A percentile compares a stretch with the other conserved stretches of the same genome.
These are phyloP conservation scores for Ustilago hordei DNA, from an alignment of 1,284 basidiomycete genomes.

Conservation along the genomic window DNA sequence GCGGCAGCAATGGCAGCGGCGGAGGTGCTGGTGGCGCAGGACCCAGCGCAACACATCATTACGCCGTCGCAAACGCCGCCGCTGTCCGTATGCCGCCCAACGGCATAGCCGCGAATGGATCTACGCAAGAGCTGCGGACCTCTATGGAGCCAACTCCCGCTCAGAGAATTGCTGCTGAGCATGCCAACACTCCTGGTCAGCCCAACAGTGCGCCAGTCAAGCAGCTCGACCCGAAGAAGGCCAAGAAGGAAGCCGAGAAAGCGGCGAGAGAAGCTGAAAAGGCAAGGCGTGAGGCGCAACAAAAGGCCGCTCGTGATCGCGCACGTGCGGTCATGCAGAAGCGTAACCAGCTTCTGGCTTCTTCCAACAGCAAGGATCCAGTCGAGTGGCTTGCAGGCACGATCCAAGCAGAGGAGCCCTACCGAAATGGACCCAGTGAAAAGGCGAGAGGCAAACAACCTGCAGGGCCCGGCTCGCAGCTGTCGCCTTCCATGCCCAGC, in stretches of 20 bases:
- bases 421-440: slow-evolving; percentile 48
- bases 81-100: slow-evolving; percentile 22
- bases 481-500: slow-evolving; percentile 49
- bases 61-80: slow-evolving; percentile 14
- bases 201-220: slow-evolving; percentile 69
- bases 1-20: slow-evolving; percentile 30
- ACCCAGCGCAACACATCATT: slow-evolving; percentile 13
- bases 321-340: slow-evolving; percentile 95
- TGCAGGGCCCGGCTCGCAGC: slow-evolving; percentile 36
- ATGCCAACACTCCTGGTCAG: slow-evolving; percentile 35
- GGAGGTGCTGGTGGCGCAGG: slow-evolving; percentile 3
- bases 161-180: slow-evolving; percentile 53
- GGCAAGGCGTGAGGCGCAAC: slow-evolving; percentile 82
- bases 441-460: slow-evolving; percentile 63
- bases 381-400: slow-evolving; percentile 62
- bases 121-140: slow-evolving; percentile 15
- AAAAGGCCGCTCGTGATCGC: slow-evolving; percentile 80
- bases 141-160: slow-evolving; percentile 48
- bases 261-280: slow-evolving; percentile 85
- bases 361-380: slow-evolving; percentile 57
- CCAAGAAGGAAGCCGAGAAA: slow-evolving; percentile 89
- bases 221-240: slow-evolving; percentile 81
- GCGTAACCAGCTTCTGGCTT: slow-evolving; percentile 72
- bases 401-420: slow-evolving; percentile 35
- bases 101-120: slow-evolving; percentile 22